Base-by-base conservation (phyloP, 768 basidiomycete genomes). In the Ramaria sp. region DNA sequence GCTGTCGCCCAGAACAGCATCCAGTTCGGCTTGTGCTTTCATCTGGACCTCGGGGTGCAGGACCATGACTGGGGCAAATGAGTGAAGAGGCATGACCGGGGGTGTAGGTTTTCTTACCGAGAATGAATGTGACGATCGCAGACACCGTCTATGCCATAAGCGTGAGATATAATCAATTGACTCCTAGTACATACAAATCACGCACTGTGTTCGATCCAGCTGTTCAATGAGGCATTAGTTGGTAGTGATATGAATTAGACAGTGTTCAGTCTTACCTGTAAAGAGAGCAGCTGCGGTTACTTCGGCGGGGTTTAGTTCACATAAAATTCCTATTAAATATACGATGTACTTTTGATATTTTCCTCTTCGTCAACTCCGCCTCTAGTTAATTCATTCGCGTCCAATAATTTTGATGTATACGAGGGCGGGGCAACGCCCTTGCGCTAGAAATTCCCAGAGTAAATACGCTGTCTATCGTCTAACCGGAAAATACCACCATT, bases 401-500 rank as follows among this genome's bases (percentile, higher is more conserved):
- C 39, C 19, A 54, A 33, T 12, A 43, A n/a, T 31, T 13, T 54
- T 38, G 39, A 41, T 37, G 30, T 31, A 27, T 42, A 42, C 41
- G 53, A 54, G 19, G n/a, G 53, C 12, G 53, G 53, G 10, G 53
- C 53, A 45, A 11, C 41, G 10, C 53, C 53, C 43, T 31, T 22
- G 24, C 15, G 19, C 53, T 54, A 9, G 7, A n/a, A 43, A 7
- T 20, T n/a, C 6, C 33, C 33, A n/a, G n/a, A 52, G 20, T 52
- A 31, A 42, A 11, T 27, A 39, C 17, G 19, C 11, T 12, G 20
- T 7, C 13, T 3, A n/a, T 17, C 3, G 11, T 15, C 7, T 34
- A 11, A 34, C 11, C 5, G 33, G 15, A 22, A 50, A 50, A 34
- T 19, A 19, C 62, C 46, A 69, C 75, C 61, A 75, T 63, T 30